phyloP scores from a whole-genome alignment of 2,329 filamentous ascomycete species.

The Fusarium secorum region DNA sequence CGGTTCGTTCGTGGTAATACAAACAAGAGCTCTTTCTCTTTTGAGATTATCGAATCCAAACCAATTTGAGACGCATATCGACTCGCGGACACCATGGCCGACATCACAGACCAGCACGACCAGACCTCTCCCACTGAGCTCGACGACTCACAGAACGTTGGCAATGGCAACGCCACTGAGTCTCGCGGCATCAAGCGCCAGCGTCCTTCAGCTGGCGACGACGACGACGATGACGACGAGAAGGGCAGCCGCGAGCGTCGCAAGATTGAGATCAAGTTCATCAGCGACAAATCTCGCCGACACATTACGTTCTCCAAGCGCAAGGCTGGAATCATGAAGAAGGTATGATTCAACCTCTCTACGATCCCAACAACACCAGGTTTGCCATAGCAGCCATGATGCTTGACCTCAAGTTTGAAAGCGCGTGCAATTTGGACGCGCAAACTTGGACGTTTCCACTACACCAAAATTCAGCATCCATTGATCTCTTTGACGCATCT shows the following conservation, averaged over 20 bases:
- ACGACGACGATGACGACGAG: conserved; percentile 97
- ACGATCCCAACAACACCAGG: neutral
- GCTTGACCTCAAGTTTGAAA: neutral
- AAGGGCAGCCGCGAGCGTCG: conserved; percentile 97
- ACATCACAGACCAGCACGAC: conserved; percentile 80
- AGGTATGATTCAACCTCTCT: conserved; percentile 68
- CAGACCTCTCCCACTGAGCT: conserved; percentile 77
- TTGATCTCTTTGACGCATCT: neutral
- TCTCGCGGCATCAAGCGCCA: conserved; percentile 88
- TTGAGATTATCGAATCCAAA: conserved; percentile 38
- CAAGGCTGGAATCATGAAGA: conserved; percentile 99
- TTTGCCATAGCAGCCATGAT: neutral
- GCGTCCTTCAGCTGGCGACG: conserved; percentile 83
- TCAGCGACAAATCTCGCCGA: conserved; percentile 98
- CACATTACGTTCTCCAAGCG: conserved; percentile 99
- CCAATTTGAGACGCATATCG: conserved; percentile 33
- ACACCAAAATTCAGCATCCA: neutral
- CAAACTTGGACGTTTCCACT: neutral
- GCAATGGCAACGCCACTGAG: conserved; percentile 77
- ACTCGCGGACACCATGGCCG: conserved; percentile 66
- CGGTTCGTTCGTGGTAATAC: conserved; percentile 49
- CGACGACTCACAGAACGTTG: conserved; percentile 74
- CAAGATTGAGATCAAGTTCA: conserved; percentile 99
- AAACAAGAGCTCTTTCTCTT: conserved; percentile 41
- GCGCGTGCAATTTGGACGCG: conserved; percentile 3